Evolutionary conservation across 2,329 filamentous ascomycete genomes (phyloP).

Genomic region (Colletotrichum sp.): DNA sequence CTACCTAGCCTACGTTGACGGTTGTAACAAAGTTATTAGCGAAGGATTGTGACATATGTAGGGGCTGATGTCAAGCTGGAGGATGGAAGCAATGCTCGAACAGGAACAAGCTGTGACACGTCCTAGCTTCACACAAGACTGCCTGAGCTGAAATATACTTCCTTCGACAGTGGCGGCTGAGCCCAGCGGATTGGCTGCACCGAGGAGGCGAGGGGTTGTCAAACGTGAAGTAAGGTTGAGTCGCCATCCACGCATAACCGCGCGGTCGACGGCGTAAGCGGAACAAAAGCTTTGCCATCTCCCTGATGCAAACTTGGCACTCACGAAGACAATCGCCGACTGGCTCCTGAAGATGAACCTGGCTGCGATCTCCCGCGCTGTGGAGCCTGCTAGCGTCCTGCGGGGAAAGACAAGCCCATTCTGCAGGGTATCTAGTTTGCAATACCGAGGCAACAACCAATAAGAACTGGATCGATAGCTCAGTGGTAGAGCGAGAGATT

Average conservation of each 20-base stretch:
- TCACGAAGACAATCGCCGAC: not conserved
- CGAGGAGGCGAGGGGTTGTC: not conserved
- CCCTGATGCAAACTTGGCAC: not conserved
- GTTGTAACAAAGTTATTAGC: not conserved
- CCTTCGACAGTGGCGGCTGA: not conserved
- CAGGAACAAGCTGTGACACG: not conserved
- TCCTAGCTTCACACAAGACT: slow-evolving; percentile 4
- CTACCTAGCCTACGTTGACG: not conserved
- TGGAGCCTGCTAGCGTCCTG: not conserved
- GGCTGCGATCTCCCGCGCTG: not conserved
- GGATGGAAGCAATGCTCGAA: not conserved
- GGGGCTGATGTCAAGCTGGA: not conserved
- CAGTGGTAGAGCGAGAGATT: slow-evolving; percentile 24
- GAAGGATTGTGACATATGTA: not conserved
- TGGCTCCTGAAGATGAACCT: not conserved
- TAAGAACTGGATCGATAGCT: slow-evolving; percentile 16
- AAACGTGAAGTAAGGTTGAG: not conserved
- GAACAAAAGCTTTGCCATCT: not conserved
- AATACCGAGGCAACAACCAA: not conserved
- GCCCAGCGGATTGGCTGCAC: not conserved
- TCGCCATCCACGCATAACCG: not conserved
- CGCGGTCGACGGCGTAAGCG: not conserved
- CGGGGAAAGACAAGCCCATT: not conserved
- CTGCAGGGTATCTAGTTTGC: not conserved
- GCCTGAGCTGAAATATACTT: not conserved